A percentile compares a stretch with the other conserved stretches of the same genome.
phyloP scores from a whole-genome alignment of 345 rosid genomes.

The Eucalyptus polybractea region DNA sequence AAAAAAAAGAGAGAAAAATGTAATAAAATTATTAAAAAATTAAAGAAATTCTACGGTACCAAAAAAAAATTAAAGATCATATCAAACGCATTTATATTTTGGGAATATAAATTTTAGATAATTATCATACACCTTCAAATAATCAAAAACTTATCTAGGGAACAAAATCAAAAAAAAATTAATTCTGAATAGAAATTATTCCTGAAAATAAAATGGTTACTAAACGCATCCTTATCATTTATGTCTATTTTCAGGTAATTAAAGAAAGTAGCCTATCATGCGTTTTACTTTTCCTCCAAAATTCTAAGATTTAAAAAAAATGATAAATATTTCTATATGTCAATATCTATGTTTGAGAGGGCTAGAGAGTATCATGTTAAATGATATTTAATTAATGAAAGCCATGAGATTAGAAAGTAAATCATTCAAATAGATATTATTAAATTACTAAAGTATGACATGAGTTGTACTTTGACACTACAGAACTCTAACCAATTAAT shows the following conservation, averaged over 20 bases:
- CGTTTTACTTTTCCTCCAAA: no score
- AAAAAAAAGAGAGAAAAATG: no score
- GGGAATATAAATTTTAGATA: no score
- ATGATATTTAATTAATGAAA: background rate
- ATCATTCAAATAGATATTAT: background rate
- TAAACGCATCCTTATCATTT: no score
- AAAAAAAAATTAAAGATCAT: no score
- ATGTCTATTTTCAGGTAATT: background rate
- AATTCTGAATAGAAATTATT: fast-evolving
- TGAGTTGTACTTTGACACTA: background rate
- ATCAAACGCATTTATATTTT: no score
- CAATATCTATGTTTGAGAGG: background rate
- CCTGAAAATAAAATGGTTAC: fast-evolving
- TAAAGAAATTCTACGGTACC: no score
- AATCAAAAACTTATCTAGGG: fast-evolving
- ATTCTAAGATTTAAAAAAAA: no score
- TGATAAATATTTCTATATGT: no score
- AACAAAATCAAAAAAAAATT: no score
- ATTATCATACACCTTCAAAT: fast-evolving
- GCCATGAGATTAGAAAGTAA: background rate
- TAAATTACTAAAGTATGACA: background rate
- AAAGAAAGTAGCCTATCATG: background rate
- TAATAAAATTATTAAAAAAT: no score
- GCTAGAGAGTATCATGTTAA: background rate
- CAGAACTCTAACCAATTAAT: background rate